Evolutionary conservation across 2,329 filamentous ascomycete species (phyloP), one percentile per base, ranked within the genome.

Genomic region (Microdochium nivale): DNA sequence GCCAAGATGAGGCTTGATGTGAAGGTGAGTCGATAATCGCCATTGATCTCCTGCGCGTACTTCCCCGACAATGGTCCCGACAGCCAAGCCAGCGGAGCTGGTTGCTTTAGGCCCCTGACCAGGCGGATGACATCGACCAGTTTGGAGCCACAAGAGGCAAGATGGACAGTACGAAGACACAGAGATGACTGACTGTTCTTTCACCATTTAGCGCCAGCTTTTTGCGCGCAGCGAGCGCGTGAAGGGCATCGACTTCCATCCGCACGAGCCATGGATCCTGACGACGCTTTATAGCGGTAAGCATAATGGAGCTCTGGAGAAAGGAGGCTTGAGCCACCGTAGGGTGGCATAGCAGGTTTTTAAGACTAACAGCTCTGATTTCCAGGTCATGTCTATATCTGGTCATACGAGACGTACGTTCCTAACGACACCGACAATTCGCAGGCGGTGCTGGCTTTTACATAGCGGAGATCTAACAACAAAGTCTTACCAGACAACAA

Each of bases 161-260:
- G n/a, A n/a, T n/a, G n/a, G n/a, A n/a, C n/a, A n/a, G n/a, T n/a
- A n/a, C n/a, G n/a, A n/a, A n/a, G n/a, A n/a, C n/a, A n/a, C n/a
- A n/a, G n/a, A n/a, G n/a, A n/a, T n/a, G n/a, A n/a, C n/a, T n/a
- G n/a, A n/a, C n/a, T 56, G 67, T 65, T 47, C 57, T 70, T 63
- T 57, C 53, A 68, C 51, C 55, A 11, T 70, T 66, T 68, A 90
- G 86, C 84, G 85, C 71, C 87, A 90, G 73, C 81, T 90, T 63
- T 88, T 90, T 75, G 88, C 88, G 71, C 83, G 90, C 72, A 95
- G 88, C 65, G 90, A 97, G 81, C 87, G 92, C 75, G 92, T 97
- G 60, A 97, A 97, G 76, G 87, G 88, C 67, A 90, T 96, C 71
- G 92, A 97, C 76, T 97, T 96, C 70, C 92, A 97, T 69, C 91